phyloP scores from a whole-genome alignment of 257 asterid species.

The Solanum sitiens region DNA sequence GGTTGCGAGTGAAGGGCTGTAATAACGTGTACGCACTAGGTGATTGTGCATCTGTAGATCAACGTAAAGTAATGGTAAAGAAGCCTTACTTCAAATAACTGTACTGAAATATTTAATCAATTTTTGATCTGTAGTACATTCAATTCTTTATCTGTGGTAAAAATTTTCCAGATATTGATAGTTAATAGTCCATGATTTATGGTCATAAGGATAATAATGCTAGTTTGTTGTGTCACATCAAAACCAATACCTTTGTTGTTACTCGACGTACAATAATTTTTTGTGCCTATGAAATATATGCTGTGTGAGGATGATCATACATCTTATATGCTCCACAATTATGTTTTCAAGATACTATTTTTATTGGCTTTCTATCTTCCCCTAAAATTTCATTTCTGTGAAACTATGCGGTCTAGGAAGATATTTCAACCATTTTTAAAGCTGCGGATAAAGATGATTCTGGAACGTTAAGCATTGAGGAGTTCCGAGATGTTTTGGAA shows the following conservation, averaged over 20 bases:
- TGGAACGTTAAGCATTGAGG: conserved; percentile 67
- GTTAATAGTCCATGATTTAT: background rate
- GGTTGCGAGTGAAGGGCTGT: conserved; percentile 82
- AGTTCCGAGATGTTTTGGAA: conserved; percentile 66
- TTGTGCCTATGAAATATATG: background rate
- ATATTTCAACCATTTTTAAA: conserved; percentile 58
- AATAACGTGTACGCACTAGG: conserved; percentile 72
- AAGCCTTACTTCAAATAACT: background rate
- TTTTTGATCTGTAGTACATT: background rate
- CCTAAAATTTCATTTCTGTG: background rate
- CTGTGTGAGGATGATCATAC: background rate
- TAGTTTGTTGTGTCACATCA: background rate
- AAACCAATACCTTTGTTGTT: background rate
- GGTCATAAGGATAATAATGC: background rate
- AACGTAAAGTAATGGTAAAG: conserved; percentile 82
- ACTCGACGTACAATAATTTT: background rate
- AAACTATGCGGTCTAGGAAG: conserved; percentile 36
- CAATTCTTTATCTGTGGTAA: background rate
- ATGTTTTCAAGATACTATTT: background rate
- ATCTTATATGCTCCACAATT: background rate
- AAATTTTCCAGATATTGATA: background rate
- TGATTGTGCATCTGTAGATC: conserved; percentile 86
- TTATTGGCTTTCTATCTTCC: background rate
- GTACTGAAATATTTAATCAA: background rate
- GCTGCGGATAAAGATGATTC: conserved; percentile 86